Percentiles rank a stretch among this genome's conserved stretches.
Conservation (phyloP, 257 asterid genomes). For the Anisodus tanguticus region DNA sequence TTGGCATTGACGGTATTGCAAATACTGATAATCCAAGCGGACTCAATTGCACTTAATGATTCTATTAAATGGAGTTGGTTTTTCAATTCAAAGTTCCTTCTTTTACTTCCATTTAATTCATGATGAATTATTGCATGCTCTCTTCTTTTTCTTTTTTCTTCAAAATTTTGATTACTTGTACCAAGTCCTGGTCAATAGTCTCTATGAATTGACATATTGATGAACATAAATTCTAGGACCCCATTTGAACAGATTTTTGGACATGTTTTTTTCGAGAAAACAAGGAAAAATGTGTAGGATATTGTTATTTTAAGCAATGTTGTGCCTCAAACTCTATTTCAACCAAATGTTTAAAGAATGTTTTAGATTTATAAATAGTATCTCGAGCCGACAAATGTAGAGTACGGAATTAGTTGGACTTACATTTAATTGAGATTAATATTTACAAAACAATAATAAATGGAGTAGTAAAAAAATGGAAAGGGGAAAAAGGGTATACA, state of each 20-base stretch:
- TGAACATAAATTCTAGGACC: slow-evolving; percentile 15
- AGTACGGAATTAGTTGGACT: neutral
- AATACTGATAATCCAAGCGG: no score
- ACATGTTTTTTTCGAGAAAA: neutral
- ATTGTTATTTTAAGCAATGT: neutral
- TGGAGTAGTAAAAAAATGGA: neutral
- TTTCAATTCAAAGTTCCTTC: neutral
- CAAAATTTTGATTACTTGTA: neutral
- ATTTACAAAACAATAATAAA: neutral
- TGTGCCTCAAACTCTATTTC: neutral
- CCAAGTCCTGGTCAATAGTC: neutral
- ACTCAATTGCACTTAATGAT: neutral
- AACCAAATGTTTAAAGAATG: neutral
- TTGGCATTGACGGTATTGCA: no score
- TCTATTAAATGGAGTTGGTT: slow-evolving; percentile 3
- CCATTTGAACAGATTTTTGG: neutral
- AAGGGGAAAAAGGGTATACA: neutral
- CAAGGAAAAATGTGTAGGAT: neutral
- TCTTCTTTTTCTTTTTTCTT: neutral
- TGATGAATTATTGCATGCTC: neutral
- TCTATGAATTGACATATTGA: neutral
- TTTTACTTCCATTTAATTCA: slow-evolving; percentile 4
- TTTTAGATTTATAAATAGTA: neutral
- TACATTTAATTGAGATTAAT: neutral
- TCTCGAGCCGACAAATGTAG: neutral